Evolutionary conservation across 2,329 filamentous ascomycete genomes (phyloP).

Genomic region (Saccharata proteae): DNA sequence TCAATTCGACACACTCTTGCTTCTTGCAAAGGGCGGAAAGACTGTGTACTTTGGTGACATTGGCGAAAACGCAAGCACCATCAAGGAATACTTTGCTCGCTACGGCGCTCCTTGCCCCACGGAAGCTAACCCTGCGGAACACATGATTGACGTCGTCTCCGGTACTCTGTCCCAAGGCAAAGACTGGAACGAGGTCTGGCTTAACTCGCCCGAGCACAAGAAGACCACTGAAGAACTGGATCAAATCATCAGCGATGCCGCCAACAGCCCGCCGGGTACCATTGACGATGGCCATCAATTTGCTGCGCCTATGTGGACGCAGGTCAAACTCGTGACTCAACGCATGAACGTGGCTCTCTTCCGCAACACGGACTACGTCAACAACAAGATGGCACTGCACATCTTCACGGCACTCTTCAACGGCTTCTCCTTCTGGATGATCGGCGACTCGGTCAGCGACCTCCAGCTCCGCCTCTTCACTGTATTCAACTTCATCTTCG

Average conservation of each 20-base stretch:
- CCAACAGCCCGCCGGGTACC: constrained; percentile 23
- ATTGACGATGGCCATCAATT: constrained; percentile 28
- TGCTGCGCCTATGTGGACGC: constrained; percentile 19
- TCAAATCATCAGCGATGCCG: constrained; percentile 24
- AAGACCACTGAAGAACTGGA: constrained; percentile 26
- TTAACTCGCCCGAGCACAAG: constrained; percentile 20
- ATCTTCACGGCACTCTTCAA: constrained; percentile 20
- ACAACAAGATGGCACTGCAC: constrained; percentile 46
- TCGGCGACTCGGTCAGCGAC: constrained; percentile 6
- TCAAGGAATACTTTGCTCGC: constrained; percentile 42
- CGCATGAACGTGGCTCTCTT: constrained; percentile 43
- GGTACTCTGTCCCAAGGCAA: constrained; percentile 11
- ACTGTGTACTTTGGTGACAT: constrained; percentile 79
- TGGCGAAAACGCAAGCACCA: constrained; percentile 53
- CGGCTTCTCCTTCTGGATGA: constrained; percentile 9
- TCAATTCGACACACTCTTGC: constrained; percentile 66
- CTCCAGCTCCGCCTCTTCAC: constrained; percentile 17
- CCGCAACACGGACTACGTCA: constrained; percentile 51
- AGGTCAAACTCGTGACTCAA: constrained; percentile 19
- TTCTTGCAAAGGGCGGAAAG: constrained; percentile 61
- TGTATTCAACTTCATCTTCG: constrained; percentile 23
- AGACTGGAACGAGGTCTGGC: constrained; percentile 28
- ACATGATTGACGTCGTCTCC: constrained; percentile 61
- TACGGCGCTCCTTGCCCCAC: constrained; percentile 43
- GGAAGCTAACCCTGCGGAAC: constrained; percentile 48